Conservation (phyloP, 768 basidiomycete genomes). For the Russula brevipes region DNA sequence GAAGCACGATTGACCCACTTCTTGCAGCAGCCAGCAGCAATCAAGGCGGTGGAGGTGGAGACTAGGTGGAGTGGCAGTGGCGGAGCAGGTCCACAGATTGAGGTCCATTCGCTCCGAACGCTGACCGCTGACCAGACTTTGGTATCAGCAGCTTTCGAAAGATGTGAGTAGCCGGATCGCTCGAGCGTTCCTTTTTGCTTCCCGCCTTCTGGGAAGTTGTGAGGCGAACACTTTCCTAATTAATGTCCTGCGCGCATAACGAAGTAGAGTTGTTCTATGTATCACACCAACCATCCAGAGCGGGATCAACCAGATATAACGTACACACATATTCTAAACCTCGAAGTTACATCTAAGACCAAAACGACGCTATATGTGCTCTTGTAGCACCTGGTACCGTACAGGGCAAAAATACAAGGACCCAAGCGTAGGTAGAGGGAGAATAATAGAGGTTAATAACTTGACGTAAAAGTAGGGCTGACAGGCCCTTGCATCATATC, state of each 20-base stretch:
- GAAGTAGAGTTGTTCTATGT: not conserved
- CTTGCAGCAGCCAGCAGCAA: too few species aligned
- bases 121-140: too few species aligned
- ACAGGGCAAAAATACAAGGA: constrained; percentile 1
- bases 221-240: not conserved
- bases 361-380: not conserved
- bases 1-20: too few species aligned
- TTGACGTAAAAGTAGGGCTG: not conserved
- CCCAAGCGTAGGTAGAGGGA: not conserved
- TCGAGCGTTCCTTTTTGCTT: too few species aligned
- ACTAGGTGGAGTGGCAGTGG: too few species aligned
- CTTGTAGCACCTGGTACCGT: not conserved
- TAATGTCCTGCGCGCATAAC: not conserved
- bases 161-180: too few species aligned
- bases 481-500: constrained; percentile 6
- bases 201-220: too few species aligned
- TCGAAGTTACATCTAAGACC: not conserved
- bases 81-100: too few species aligned
- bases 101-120: too few species aligned
- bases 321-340: not conserved
- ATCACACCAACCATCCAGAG: not conserved
- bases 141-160: too few species aligned
- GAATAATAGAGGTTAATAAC: constrained; percentile 12
- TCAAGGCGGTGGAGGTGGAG: too few species aligned
- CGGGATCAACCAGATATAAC: not conserved